Base-by-base conservation (phyloP, 371 early-diverging fungal species). In the Mucor piriformis region DNA sequence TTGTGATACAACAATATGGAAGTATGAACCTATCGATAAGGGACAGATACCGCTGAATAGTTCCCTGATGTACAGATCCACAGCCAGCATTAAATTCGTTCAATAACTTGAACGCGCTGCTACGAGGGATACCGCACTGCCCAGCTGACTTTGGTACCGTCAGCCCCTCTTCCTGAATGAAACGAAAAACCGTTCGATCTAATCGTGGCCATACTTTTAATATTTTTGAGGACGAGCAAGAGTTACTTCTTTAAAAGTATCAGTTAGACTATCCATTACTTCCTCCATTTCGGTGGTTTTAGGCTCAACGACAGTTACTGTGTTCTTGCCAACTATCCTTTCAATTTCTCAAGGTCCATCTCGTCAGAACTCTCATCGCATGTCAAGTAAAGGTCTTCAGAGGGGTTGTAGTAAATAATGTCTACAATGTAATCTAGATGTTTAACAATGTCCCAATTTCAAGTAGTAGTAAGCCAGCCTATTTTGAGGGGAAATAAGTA, bases 101-200 rank as follows among this genome's bases (percentile, higher is more conserved):
- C 47, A 60, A n/a, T 1, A 60, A 42, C 24, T 60, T 52, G 35
- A 48, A 57, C 15, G 57, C 57, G 34, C 47, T 57, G 38, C 57
- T 57, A 32, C n/a, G 57, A 37, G 16, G 57, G 15, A 53, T 53
- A 56, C 54, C 49, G 20, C 38, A 52, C 18, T 48, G 54, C 12
- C 47, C 54, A 34, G 61, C 54, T 47, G 61, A 12, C n/a, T 60
- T 60, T 18, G 61, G 47, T 37, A 53, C 59, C 47, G 61, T 52
- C 2, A 60, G 48, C 37, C 32, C 54, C 46, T 60, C 61, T 25
- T 60, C 54, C 48, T 60, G 61, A 21, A 53, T 53, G 29, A 60
- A 23, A 13, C 24, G 6, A 60, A 60, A 23, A 60, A 54, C 8
- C 61, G 54, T 46, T 60, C 54, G 23, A 60, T 54, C 34, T 60